Percentiles rank a stretch among this genome's conserved stretches.
Evolutionary conservation across 1,139 yeast species (phyloP).

Genomic region (Kluyveromyces marxianus): DNA sequence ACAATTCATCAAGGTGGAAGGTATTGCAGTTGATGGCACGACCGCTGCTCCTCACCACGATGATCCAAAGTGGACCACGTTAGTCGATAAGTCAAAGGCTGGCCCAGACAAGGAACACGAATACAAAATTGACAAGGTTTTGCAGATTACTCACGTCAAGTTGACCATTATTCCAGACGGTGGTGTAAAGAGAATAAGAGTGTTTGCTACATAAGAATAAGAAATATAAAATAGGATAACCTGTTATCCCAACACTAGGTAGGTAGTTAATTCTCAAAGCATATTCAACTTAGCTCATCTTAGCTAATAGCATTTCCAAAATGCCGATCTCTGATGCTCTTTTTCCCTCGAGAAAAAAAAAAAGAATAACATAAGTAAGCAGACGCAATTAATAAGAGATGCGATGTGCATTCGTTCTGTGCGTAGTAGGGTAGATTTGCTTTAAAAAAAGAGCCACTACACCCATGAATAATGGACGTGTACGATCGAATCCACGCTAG

Average conservation of each 20-base stretch:
- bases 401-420: too few relatives aligned
- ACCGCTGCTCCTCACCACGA: constrained; percentile 34
- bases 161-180: constrained; percentile 90
- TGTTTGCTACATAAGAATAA: constrained; percentile 43
- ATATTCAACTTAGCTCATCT: too few relatives aligned
- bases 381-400: too few relatives aligned
- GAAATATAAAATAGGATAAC: background rate
- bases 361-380: too few relatives aligned
- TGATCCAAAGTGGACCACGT: constrained; percentile 47
- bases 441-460: background rate
- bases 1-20: constrained; percentile 61
- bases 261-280: too few relatives aligned
- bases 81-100: constrained; percentile 67
- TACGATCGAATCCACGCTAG: constrained; percentile 15
- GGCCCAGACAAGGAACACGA: constrained; percentile 74
- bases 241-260: too few relatives aligned
- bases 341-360: too few relatives aligned
- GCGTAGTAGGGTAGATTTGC: too few relatives aligned
- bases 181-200: constrained; percentile 85
- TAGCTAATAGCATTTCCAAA: too few relatives aligned
- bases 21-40: constrained; percentile 34
- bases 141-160: constrained; percentile 55
- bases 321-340: too few relatives aligned
- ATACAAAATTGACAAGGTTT: constrained; percentile 31
- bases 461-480: constrained; percentile 2